A percentile compares a stretch with the other conserved stretches of the same genome.
These are phyloP conservation scores for Tolypocladium amazonense DNA, from an alignment of 2,329 filamentous ascomycete species.

Conservation along the genomic window DNA sequence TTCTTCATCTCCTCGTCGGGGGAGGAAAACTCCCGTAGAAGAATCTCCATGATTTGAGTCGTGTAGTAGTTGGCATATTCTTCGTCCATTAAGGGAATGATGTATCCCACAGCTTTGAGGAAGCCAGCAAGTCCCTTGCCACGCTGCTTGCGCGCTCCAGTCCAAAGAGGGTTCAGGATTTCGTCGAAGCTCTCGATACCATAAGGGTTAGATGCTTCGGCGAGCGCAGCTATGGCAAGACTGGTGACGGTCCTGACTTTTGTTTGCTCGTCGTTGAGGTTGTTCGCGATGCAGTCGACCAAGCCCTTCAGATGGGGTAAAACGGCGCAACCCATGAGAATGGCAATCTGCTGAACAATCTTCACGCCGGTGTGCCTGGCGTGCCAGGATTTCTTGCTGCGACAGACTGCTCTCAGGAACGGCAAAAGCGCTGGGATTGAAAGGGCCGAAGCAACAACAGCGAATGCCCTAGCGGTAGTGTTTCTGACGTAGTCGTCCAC, in stretches of 20 bases:
- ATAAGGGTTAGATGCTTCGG: conserved; percentile 93
- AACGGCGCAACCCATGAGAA: conserved; percentile 96
- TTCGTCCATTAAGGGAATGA: conserved; percentile 98
- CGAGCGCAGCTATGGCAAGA: conserved; percentile 86
- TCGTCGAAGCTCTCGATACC: conserved; percentile 99
- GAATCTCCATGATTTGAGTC: conserved; percentile 96
- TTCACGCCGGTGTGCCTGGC: conserved; percentile 96
- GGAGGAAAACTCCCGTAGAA: conserved; percentile 89
- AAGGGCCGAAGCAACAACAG: conserved; percentile 90
- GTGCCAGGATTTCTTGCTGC: conserved; percentile 99
- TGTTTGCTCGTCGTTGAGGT: conserved; percentile 93
- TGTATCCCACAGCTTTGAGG: conserved; percentile 93
- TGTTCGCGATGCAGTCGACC: conserved; percentile 92
- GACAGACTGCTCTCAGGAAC: conserved; percentile 89
- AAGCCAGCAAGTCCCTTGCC: conserved; percentile 94
- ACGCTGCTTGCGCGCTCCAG: conserved; percentile 87
- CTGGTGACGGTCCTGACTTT: conserved; percentile 96
- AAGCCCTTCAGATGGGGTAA: conserved; percentile 90
- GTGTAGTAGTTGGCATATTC: conserved; percentile 99
- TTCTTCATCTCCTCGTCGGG: conserved; percentile 99
- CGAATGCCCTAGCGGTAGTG: conserved; percentile 92
- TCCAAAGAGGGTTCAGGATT: conserved; percentile 95
- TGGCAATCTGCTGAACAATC: conserved; percentile 97
- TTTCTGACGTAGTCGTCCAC: conserved; percentile 98
- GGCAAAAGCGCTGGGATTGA: conserved; percentile 92